Conservation (phyloP, 805 yeast species). For the Kodamaea hsintzibuensis region DNA sequence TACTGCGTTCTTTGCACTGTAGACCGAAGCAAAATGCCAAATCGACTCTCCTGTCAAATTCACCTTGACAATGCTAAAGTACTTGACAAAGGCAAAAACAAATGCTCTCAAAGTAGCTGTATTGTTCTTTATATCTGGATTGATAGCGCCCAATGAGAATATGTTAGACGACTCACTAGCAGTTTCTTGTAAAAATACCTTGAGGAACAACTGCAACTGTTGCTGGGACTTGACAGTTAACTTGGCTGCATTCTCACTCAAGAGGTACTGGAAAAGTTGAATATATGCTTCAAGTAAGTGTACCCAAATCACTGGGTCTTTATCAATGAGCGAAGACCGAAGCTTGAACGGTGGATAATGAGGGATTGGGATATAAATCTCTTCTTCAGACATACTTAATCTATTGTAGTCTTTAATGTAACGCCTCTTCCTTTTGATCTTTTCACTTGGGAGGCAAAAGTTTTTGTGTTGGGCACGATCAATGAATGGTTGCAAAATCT, state of each 20-base stretch:
- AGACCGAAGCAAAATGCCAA: conserved; percentile 66
- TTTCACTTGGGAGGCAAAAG: conserved; percentile 4
- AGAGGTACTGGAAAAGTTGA: conserved; percentile 47
- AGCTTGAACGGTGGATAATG: conserved; percentile 74
- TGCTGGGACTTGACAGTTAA: conserved; percentile 57
- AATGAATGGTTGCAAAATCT: background rate
- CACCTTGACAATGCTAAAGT: conserved; percentile 54
- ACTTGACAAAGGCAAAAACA: conserved; percentile 52
- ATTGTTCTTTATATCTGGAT: conserved; percentile 63
- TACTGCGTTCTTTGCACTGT: conserved; percentile 43
- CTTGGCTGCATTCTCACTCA: conserved; percentile 30
- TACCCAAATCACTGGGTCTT: conserved; percentile 83
- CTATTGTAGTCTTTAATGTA: background rate
- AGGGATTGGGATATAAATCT: conserved; percentile 54
- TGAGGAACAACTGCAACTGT: conserved; percentile 57
- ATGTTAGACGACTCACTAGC: conserved; percentile 60
- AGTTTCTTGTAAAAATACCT: conserved; percentile 59
- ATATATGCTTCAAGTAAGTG: conserved; percentile 69
- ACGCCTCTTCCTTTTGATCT: background rate
- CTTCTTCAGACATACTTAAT: conserved; percentile 1
- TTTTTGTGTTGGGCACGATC: conserved; percentile 1
- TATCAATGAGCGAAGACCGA: conserved; percentile 75
- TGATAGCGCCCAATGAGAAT: conserved; percentile 69
- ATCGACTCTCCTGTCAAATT: conserved; percentile 58
- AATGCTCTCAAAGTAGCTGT: conserved; percentile 47